These are phyloP conservation scores for Cryphonectria carpinicola DNA, from an alignment of 2,329 filamentous ascomycete genomes.

Conservation along the genomic window DNA sequence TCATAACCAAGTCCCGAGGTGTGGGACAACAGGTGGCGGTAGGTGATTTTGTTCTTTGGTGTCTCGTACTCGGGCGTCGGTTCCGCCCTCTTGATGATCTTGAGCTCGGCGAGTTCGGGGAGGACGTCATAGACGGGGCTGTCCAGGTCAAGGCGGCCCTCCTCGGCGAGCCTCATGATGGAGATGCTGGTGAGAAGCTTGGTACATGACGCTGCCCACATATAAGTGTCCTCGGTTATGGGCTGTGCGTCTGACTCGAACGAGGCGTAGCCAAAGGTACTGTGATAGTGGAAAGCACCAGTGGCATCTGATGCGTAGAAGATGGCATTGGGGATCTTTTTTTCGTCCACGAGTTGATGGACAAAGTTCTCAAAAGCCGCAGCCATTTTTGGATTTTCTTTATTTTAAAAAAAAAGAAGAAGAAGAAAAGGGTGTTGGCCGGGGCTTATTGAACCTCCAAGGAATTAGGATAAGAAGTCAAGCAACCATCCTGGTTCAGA, in stretches of 20 bases:
- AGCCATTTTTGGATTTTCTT: conserved; percentile 10
- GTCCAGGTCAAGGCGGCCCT: conserved; percentile 50
- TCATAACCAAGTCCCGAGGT: conserved; percentile 14
- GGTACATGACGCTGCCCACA: conserved; percentile 43
- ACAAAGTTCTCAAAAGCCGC: conserved; percentile 43
- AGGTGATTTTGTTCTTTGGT: conserved; percentile 27
- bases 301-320: conserved; percentile 45
- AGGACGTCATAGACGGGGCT: conserved; percentile 49
- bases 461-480: background rate
- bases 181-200: conserved; percentile 57
- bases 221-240: conserved; percentile 42
- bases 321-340: conserved; percentile 49
- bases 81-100: conserved; percentile 50
- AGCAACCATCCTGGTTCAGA: background rate
- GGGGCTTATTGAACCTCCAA: background rate
- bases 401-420: background rate
- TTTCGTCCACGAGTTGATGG: conserved; percentile 46
- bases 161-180: conserved; percentile 58
- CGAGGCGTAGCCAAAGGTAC: conserved; percentile 45
- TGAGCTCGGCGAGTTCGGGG: conserved; percentile 52
- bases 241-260: conserved; percentile 44
- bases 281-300: conserved; percentile 46
- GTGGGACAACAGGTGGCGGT: conserved; percentile 12
- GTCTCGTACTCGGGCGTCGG: conserved; percentile 31
- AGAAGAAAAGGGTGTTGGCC: background rate